Percentiles rank a stretch among this genome's conserved stretches.
phyloP scores from a whole-genome alignment of 805 yeast species.

The Ogataea trehalophila region DNA sequence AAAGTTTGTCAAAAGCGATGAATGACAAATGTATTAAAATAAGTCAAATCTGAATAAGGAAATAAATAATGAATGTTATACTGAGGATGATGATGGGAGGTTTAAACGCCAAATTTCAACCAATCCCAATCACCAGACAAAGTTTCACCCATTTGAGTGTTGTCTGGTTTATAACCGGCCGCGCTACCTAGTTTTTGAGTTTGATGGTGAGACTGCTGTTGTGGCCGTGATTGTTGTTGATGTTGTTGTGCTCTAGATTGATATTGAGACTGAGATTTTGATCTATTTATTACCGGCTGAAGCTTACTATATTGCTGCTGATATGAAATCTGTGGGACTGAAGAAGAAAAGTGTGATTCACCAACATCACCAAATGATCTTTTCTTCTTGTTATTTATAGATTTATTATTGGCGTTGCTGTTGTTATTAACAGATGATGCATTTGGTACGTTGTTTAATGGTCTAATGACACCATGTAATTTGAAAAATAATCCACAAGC shows the following conservation, averaged over 20 bases:
- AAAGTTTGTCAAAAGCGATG: too few relatives aligned
- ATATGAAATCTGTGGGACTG: background rate
- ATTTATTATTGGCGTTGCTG: slow-evolving; percentile 1
- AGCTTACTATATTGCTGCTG: background rate
- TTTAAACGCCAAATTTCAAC: slow-evolving; percentile 31
- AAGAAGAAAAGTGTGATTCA: background rate
- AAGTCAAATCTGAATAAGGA: background rate
- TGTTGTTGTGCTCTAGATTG: slow-evolving; percentile 1
- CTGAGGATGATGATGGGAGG: background rate
- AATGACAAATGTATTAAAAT: too few relatives aligned
- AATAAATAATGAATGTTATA: too few relatives aligned
- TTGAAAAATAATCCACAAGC: slow-evolving; percentile 90
- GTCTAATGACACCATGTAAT: slow-evolving; percentile 61
- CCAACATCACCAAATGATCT: slow-evolving; percentile 7
- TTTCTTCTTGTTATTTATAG: slow-evolving; percentile 9
- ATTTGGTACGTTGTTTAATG: slow-evolving; percentile 18
- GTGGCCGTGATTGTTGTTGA: too few relatives aligned
- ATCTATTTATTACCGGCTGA: background rate
- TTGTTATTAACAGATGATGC: slow-evolving; percentile 3
- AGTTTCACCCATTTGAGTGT: slow-evolving; percentile 30
- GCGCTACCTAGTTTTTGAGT: slow-evolving; percentile 1
- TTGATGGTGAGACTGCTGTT: too few relatives aligned
- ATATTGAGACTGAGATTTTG: background rate
- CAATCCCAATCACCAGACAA: slow-evolving; percentile 34
- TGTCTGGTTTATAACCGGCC: slow-evolving; percentile 14